Evolutionary conservation across 805 yeast genomes (phyloP), one percentile per base, ranked within the genome.

Genomic region (Lipomyces yamanashiensis): DNA sequence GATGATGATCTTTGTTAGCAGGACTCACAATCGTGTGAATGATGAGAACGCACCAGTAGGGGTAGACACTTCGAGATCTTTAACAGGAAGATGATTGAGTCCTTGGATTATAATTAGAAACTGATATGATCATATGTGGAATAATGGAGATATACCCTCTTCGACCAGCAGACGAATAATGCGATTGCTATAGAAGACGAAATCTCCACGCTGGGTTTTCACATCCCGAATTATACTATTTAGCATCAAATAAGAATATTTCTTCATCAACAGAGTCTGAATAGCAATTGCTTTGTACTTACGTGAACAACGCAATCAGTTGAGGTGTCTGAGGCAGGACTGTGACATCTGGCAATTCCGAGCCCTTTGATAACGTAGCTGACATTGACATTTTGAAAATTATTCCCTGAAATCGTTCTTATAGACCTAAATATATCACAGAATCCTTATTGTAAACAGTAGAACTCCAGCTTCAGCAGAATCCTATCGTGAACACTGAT

Each of bases 161-260:
- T 95, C 99, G 17, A 95, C 98, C 65, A 95, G 79, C 50, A 95
- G 79, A 64, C 99, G 84, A 74, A 95, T 95, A 77, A 95, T 92
- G 75, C 99, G 82, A 75, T 95, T 98, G 12, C 98, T 85, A 76
- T 93, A 95, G 76, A 95, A 95, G 59, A 95, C 93, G 74, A 95
- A 95, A 74, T 95, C 98, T 1, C 95, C 90, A 73, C 99, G 85
- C 62, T 84, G 81, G 17, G 99, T 93, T 61, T 78, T 78, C 71
- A 82, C 84, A 76, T 90, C 90, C 74, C 99, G 87, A 72, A 95
- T 92, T 73, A 92, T 92, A 17, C 83, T 81, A n/a, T n/a, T 51
- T n/a, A 28, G 40, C 23, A 40, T 13, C 7, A 12, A n/a, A 28
- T 19, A 51, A 53, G 21, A n/a, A 33, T 13, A 17, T 34, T 33